phyloP scores from a whole-genome alignment of 106 monocot genomes.

The Dioscorea alata region DNA sequence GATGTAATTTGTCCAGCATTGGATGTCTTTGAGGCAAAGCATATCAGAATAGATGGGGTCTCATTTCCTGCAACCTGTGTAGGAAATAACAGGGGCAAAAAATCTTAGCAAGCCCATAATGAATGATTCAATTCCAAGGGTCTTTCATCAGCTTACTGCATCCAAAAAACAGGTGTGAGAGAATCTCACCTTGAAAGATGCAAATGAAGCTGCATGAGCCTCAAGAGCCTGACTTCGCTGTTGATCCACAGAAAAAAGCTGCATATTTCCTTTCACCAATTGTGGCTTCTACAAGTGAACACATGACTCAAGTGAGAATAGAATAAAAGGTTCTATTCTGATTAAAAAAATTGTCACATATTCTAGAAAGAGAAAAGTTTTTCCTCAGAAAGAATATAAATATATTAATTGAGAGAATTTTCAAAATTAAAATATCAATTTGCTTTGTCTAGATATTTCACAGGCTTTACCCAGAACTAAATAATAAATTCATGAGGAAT shows the following conservation, averaged over 20 bases:
- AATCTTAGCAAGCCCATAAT: no score
- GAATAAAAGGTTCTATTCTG: no score
- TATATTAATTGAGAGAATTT: no score
- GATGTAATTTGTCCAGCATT: constrained; percentile 95
- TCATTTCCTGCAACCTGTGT: constrained; percentile 77
- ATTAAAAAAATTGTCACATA: no score
- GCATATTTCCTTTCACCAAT: constrained; percentile 98
- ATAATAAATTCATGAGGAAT: no score
- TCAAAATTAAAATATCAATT: no score
- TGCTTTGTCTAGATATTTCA: no score
- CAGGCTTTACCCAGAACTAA: no score
- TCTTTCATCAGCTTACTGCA: not conserved
- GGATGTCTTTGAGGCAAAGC: constrained; percentile 85
- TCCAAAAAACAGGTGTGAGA: constrained; percentile 7
- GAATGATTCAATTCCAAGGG: no score
- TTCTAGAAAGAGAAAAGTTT: no score
- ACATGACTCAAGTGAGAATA: not conserved
- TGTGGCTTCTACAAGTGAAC: constrained; percentile 67
- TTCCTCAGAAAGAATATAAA: no score
- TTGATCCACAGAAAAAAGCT: constrained; percentile 97
- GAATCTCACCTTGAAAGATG: constrained; percentile 66
- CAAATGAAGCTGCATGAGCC: constrained; percentile 97
- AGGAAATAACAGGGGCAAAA: not conserved
- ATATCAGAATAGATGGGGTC: constrained; percentile 80
- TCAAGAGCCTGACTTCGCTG: constrained; percentile 99